Base-by-base conservation (phyloP, 2,329 filamentous ascomycete species). In the Stagonosporopsis chrysanthemi region DNA sequence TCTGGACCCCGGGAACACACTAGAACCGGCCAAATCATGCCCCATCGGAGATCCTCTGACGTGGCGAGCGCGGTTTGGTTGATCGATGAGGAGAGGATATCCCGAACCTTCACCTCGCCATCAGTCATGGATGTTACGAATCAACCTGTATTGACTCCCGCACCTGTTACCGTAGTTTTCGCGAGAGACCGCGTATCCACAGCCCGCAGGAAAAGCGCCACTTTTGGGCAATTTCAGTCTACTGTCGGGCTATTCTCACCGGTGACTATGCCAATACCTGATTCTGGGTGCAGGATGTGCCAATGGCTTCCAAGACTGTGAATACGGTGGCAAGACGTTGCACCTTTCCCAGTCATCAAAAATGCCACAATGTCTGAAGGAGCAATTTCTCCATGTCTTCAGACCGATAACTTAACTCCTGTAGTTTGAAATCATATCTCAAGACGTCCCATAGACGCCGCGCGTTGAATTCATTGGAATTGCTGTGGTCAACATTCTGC, bases 41-140 rank as follows among this genome's bases (percentile, higher is more conserved):
- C 73, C 77, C 74, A 75, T 80, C 78, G 79, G 77, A 79, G 79
- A 81, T 78, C 79, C 76, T 79, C 79, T 81, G 79, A 82, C 80
- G 80, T 82, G 80, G 80, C 79, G 76, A 74, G 61, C 74, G 69
- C 70, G 77, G 75, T 77, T 72, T 79, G 76, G 77, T 77, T 76
- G 73, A 77, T 72, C 63, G 61, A 60, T 70, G 69, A 70, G 68
- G 69, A 72, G 67, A 58, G 69, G 65, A 71, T 71, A 69, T 70
- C 70, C 69, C 70, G 73, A 72, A 66, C 68, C 68, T 74, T 70
- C 73, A 71, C 73, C 66, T 75, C 58, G 69, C 72, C 73, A 73
- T 76, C 70, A 71, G 72, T 73, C 70, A 72, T 72, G 70, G 66
- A 61, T 66, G 68, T 71, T 64, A 74, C 69, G 64, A 70, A 69